These are phyloP conservation scores for Neohortaea acidophila DNA, from an alignment of 495 filamentous ascomycete genomes.

Conservation along the genomic window DNA sequence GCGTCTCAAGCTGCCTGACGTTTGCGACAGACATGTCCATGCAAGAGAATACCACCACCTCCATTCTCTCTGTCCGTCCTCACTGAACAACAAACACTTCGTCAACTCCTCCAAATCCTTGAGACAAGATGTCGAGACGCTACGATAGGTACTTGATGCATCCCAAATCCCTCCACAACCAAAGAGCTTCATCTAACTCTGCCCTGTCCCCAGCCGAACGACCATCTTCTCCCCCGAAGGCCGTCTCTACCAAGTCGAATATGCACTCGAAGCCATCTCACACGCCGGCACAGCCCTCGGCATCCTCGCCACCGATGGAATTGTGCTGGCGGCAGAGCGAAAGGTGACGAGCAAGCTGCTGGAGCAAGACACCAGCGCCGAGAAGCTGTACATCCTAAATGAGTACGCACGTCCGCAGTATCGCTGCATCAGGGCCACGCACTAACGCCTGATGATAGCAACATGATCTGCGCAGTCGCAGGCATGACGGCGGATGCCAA, in stretches of 20 bases:
- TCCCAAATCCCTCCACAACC: constrained; percentile 10
- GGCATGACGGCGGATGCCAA: constrained; percentile 99
- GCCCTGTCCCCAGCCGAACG: constrained; percentile 56
- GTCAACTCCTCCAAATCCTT: not conserved
- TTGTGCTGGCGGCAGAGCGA: constrained; percentile 95
- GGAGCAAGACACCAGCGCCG: constrained; percentile 96
- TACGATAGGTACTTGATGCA: constrained; percentile 56
- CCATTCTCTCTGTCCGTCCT: not conserved
- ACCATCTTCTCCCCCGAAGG: constrained; percentile 99
- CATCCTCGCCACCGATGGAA: constrained; percentile 93
- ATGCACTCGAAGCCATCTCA: constrained; percentile 95
- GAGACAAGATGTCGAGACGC: constrained; percentile 74
- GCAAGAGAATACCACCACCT: too few relatives aligned
- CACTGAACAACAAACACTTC: not conserved
- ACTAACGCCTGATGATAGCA: constrained; percentile 38
- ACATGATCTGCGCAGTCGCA: constrained; percentile 99
- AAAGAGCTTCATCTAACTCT: too few relatives aligned
- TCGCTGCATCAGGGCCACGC: not conserved
- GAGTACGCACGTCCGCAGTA: constrained; percentile 47
- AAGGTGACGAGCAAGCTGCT: constrained; percentile 98
- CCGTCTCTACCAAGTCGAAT: constrained; percentile 97
- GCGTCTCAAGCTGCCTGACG: constrained; percentile 7
- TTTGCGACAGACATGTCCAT: too few relatives aligned
- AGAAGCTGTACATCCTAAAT: constrained; percentile 98
- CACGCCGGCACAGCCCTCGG: constrained; percentile 94